Conservation (phyloP, 179 eudicot genomes). For the Camellia oleifera region DNA sequence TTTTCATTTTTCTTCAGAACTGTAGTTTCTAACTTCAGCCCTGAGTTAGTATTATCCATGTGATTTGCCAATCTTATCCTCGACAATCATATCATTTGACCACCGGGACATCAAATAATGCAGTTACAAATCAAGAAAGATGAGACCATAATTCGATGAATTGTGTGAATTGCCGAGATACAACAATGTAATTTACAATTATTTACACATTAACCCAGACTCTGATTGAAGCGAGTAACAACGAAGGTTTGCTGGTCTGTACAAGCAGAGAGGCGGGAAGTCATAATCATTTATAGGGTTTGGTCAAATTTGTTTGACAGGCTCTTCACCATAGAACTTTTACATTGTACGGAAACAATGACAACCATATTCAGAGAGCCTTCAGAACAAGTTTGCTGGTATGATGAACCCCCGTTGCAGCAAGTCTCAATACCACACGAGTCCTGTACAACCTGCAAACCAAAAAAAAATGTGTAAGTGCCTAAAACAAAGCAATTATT, state of each 20-base stretch:
- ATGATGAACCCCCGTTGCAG: constrained; percentile 67
- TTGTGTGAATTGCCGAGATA: too few species aligned
- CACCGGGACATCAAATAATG: too few species aligned
- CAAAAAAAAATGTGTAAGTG: too few species aligned
- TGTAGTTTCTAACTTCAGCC: too few species aligned
- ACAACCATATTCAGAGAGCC: constrained; percentile 42
- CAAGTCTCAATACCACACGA: constrained; percentile 63
- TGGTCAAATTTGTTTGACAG: neutral
- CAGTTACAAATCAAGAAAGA: too few species aligned
- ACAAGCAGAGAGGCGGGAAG: neutral
- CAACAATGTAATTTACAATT: neutral
- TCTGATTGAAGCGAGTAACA: too few species aligned
- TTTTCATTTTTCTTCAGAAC: too few species aligned
- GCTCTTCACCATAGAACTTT: neutral
- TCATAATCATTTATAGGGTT: neutral
- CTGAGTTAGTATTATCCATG: too few species aligned
- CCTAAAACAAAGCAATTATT: neutral
- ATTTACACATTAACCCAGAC: neutral
- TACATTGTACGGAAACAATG: neutral
- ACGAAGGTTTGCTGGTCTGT: neutral
- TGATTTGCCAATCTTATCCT: too few species aligned
- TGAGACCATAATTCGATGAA: too few species aligned
- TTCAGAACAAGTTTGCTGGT: constrained; percentile 62
- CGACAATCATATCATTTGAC: too few species aligned
- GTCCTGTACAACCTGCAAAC: constrained; percentile 65